A percentile compares a stretch with the other conserved stretches of the same genome.
Conservation (phyloP, 1,139 yeast genomes). For the Lodderomyces oxycetoniae region DNA sequence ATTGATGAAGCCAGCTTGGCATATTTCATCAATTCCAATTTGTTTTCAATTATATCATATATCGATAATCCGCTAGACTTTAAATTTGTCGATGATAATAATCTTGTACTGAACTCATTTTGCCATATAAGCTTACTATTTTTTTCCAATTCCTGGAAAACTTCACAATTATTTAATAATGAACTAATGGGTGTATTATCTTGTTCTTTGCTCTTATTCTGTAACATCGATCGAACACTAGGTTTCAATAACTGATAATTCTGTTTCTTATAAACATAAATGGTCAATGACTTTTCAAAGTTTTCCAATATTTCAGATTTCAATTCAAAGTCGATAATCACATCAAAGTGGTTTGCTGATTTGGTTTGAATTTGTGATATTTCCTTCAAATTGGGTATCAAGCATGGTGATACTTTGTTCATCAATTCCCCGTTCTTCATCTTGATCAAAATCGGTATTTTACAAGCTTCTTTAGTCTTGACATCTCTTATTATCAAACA, state of each 20-base stretch:
- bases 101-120: constrained; percentile 23
- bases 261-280: constrained; percentile 47
- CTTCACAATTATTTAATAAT: constrained; percentile 16
- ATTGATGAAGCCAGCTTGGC: constrained; percentile 40
- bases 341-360: constrained; percentile 43
- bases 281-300: constrained; percentile 43
- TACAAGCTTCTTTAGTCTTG: constrained; percentile 48
- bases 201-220: constrained; percentile 25
- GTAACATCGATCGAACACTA: constrained; percentile 32
- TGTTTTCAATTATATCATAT: constrained; percentile 52
- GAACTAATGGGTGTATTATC: constrained; percentile 13
- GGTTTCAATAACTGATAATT: constrained; percentile 39
- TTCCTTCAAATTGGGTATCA: constrained; percentile 56
- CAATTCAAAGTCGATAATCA: constrained; percentile 36
- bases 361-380: constrained; percentile 42
- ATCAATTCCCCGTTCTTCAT: constrained; percentile 34
- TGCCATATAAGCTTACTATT: constrained; percentile 25
- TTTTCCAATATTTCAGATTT: constrained; percentile 36
- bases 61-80: constrained; percentile 26
- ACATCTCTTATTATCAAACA: constrained; percentile 75
- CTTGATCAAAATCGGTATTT: constrained; percentile 46
- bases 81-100: background rate
- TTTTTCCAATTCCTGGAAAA: constrained; percentile 27
- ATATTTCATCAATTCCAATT: constrained; percentile 45
- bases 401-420: constrained; percentile 52